phyloP scores from a whole-genome alignment of 352 stramenopile genomes.

The Globisporangium recalcitrans region DNA sequence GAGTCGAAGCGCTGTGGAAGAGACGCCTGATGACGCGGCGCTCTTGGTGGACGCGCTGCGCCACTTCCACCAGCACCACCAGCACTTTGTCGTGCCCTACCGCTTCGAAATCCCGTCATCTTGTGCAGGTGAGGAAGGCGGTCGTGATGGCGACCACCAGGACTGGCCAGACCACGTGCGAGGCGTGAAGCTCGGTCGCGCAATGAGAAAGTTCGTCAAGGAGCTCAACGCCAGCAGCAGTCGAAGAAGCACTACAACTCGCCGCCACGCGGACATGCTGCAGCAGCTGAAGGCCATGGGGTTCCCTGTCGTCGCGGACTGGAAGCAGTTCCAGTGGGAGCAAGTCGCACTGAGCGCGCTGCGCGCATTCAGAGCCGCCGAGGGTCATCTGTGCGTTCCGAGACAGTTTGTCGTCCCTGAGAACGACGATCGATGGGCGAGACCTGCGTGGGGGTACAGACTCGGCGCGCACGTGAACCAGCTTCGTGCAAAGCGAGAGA shows the following conservation, averaged over 20 bases:
- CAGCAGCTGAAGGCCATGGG: constrained; percentile 26
- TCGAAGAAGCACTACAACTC: not conserved
- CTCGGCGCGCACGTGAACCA: constrained; percentile 16
- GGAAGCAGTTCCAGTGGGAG: constrained; percentile 33
- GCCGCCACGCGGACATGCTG: not conserved
- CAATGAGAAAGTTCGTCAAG: constrained; percentile 27
- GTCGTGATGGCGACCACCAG: not conserved
- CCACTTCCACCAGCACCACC: constrained; percentile 32
- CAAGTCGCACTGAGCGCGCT: constrained; percentile 4
- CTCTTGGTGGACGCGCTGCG: constrained; percentile 22
- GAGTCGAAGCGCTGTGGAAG: too few species aligned
- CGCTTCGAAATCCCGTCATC: constrained; percentile 28
- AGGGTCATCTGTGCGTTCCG: constrained; percentile 12
- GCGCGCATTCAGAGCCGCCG: not conserved
- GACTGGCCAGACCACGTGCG: constrained; percentile 34
- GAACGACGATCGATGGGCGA: constrained; percentile 13
- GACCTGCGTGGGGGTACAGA: constrained; percentile 10
- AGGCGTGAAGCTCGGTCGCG: constrained; percentile 34
- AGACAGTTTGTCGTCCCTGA: constrained; percentile 11
- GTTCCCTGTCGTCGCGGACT: constrained; percentile 30
- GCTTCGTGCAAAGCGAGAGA: constrained; percentile 25
- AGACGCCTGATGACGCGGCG: not conserved
- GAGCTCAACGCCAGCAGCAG: not conserved
- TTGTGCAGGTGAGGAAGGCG: not conserved
- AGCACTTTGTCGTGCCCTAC: constrained; percentile 40